Conservation (phyloP, 1,284 basidiomycete species). For the Sphaerobolus stellatus region DNA sequence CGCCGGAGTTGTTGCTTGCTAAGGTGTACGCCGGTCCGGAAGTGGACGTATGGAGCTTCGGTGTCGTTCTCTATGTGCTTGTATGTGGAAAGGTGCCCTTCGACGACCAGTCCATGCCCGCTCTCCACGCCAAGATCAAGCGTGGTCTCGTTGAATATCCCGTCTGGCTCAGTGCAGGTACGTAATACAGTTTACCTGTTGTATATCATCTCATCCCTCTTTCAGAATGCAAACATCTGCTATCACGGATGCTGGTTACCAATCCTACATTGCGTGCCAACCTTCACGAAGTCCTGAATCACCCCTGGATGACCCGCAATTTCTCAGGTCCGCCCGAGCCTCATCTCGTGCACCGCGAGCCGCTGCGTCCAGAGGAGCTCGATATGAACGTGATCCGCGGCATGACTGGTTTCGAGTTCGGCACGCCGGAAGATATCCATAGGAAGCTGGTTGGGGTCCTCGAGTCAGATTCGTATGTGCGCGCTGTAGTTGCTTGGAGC, state of each 20-base stretch:
- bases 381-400: slow-evolving; percentile 84
- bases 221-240: slow-evolving; percentile 89
- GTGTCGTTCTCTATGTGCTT: slow-evolving; percentile 95
- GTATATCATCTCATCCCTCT: slow-evolving; percentile 6
- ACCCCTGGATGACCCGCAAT: slow-evolving; percentile 95
- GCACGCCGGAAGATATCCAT: slow-evolving; percentile 84
- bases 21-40: slow-evolving; percentile 97
- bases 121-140: slow-evolving; percentile 98
- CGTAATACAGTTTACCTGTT: slow-evolving; percentile 25
- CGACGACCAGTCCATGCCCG: slow-evolving; percentile 99
- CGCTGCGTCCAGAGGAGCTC: slow-evolving; percentile 83
- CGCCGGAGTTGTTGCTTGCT: slow-evolving; percentile 94
- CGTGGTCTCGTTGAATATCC: slow-evolving; percentile 96
- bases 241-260: slow-evolving; percentile 95
- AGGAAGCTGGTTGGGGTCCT: slow-evolving; percentile 72
- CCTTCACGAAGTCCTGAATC: slow-evolving; percentile 83
- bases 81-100: slow-evolving; percentile 99
- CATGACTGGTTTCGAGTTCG: slow-evolving; percentile 98
- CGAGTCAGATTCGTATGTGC: slow-evolving; percentile 75
- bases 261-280: slow-evolving; percentile 85
- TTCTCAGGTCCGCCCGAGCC: slow-evolving; percentile 78
- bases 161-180: slow-evolving; percentile 91
- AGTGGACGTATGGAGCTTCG: slow-evolving; percentile 99
- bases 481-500: slow-evolving; percentile 78
- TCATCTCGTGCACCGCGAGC: slow-evolving; percentile 86